These are phyloP conservation scores for Lablab purpureus DNA, from an alignment of 306 rosid species.

Conservation along the genomic window DNA sequence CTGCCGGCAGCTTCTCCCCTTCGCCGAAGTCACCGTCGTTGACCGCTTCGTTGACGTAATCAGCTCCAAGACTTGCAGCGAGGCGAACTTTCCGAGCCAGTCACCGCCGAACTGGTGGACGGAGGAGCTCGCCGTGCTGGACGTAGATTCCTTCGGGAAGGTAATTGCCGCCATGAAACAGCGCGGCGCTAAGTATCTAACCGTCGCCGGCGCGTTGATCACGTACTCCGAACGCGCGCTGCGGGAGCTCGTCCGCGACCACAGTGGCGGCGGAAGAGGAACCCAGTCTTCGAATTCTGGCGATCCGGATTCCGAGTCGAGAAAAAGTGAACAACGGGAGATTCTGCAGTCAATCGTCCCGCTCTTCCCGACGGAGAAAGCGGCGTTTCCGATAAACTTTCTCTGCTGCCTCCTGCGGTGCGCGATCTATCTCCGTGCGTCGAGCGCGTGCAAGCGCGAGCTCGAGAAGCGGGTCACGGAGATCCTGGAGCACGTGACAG, in stretches of 20 bases:
- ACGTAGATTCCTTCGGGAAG: constrained; percentile 60
- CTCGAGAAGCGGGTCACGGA: constrained; percentile 72
- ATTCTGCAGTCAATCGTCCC: constrained; percentile 66
- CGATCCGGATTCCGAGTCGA: constrained; percentile 36
- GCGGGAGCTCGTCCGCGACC: constrained; percentile 82
- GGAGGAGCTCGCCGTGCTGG: constrained; percentile 73
- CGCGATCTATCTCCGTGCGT: constrained; percentile 67
- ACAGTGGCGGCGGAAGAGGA: constrained; percentile 58
- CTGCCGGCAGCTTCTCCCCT: constrained; percentile 64
- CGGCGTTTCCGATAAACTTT: constrained; percentile 78
- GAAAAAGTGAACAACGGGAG: constrained; percentile 56
- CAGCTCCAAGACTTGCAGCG: constrained; percentile 64
- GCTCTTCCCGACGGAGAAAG: constrained; percentile 80
- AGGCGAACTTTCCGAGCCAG: constrained; percentile 74
- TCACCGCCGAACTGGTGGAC: constrained; percentile 95
- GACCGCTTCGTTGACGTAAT: constrained; percentile 65
- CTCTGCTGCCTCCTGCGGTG: constrained; percentile 90
- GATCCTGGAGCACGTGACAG: constrained; percentile 75
- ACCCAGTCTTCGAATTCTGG: not conserved
- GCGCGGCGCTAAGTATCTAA: constrained; percentile 63
- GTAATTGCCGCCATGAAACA: constrained; percentile 67
- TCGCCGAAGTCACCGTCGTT: constrained; percentile 56
- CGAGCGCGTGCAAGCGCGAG: constrained; percentile 63
- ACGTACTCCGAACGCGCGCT: constrained; percentile 77
- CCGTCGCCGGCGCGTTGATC: constrained; percentile 69